Evolutionary conservation across 1,284 basidiomycete genomes (phyloP), one percentile per base, ranked within the genome.

Genomic region (Rhodotorula mucilaginosa): DNA sequence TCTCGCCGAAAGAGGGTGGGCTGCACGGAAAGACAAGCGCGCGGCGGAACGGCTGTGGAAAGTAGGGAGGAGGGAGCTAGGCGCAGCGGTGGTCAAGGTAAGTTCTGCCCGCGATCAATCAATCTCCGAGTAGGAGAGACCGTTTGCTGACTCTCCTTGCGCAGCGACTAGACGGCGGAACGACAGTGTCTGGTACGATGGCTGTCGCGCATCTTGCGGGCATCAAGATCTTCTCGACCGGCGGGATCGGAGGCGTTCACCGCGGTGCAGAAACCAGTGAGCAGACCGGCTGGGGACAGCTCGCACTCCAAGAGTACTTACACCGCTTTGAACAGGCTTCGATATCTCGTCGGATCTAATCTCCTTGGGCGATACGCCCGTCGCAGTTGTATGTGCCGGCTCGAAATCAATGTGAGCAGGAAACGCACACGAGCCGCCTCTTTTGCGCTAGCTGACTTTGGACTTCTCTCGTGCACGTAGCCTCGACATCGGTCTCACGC

Each of bases 281-380:
- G 88, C 83, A 44, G n/a, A 29, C 26, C 18, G 8, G 6, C 16
- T 23, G 26, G 16, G 18, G n/a, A 2, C 52, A 47, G 34, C 57
- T 18, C 46, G 10, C 23, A 12, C 5, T 29, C n/a, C 7, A 21
- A 6, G 8, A 5, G 19, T n/a, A 10, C n/a, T 57, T 60, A 34
- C 59, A 5, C 2, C 10, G 5, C 56, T 61, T 31, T 13, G 1
- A 2, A 54, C 54, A 95, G 92, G 92, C 31, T 89, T 98, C 88
- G 96, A 99, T 79, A 84, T 99, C 29, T 96, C 93, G n/a, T 92
- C 94, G 13, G 94, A 97, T 80, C 83, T 97, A 21, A 83, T 83
- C 44, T 92, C 96, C 80, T 86, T 97, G 8, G 86, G 90, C 34
- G 86, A 91, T 31, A 93, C 90, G 74, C 89, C 90, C 31, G 91